Conservation (phyloP, 2,329 filamentous ascomycete genomes). For the Monosporascus ibericus region DNA sequence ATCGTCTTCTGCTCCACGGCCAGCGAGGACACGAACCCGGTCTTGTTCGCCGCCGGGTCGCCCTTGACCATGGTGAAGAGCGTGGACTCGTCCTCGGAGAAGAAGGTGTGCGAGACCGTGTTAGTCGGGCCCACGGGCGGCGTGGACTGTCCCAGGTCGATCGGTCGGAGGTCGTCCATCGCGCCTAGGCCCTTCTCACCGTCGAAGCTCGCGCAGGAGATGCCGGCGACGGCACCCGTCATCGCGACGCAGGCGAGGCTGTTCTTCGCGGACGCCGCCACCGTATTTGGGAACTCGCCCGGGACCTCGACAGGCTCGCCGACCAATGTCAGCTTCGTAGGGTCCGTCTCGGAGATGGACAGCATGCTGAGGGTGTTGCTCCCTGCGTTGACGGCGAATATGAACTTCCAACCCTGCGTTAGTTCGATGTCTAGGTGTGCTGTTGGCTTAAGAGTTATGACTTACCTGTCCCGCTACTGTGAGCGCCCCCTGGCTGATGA, state of each 20-base stretch:
- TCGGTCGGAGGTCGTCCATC: constrained; percentile 39
- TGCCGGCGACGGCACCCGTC: constrained; percentile 28
- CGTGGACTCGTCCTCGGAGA: constrained; percentile 45
- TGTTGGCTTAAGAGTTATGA: constrained; percentile 18
- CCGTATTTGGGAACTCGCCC: constrained; percentile 47
- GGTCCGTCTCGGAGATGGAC: constrained; percentile 32
- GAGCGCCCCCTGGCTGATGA: constrained; percentile 45
- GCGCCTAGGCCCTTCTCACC: constrained; percentile 28
- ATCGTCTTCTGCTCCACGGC: constrained; percentile 27
- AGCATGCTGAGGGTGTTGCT: constrained; percentile 48
- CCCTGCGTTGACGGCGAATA: constrained; percentile 51
- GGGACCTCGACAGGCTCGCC: constrained; percentile 37
- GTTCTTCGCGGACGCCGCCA: constrained; percentile 39
- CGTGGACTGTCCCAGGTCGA: constrained; percentile 49
- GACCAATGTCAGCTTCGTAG: constrained; percentile 37
- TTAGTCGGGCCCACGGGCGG: constrained; percentile 53
- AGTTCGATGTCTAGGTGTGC: constrained; percentile 16
- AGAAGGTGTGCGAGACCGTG: constrained; percentile 55
- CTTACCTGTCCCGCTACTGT: constrained; percentile 44
- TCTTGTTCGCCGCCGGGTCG: constrained; percentile 46
- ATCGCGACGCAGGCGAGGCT: constrained; percentile 29
- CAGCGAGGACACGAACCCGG: constrained; percentile 50
- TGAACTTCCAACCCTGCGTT: not conserved
- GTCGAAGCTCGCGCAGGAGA: constrained; percentile 18
- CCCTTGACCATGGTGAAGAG: constrained; percentile 57